These are phyloP conservation scores for Pythium scleroteichum DNA, from an alignment of 352 stramenopile species.

Conservation along the genomic window DNA sequence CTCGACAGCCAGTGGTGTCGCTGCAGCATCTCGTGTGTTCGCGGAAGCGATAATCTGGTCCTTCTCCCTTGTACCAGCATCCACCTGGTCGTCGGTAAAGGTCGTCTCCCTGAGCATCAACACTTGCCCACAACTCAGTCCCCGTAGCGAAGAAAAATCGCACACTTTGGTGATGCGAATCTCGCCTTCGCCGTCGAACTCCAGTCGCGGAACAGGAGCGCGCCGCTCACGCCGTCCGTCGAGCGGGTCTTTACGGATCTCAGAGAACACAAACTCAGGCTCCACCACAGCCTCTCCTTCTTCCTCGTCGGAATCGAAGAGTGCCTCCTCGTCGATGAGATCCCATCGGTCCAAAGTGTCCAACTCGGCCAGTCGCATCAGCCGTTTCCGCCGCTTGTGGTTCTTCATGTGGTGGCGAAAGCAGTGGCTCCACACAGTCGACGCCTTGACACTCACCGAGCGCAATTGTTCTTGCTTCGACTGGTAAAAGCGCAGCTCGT, in stretches of 20 bases:
- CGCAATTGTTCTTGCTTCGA: conserved; percentile 44
- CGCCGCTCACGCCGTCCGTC: conserved; percentile 15
- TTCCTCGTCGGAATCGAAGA: conserved; percentile 9
- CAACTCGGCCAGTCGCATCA: conserved; percentile 15
- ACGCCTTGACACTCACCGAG: conserved; percentile 44
- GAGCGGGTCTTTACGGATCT: conserved; percentile 27
- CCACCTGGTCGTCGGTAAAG: neutral
- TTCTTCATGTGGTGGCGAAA: conserved; percentile 68
- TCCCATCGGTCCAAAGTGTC: conserved; percentile 14
- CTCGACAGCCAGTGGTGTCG: neutral
- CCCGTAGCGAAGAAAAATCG: conserved; percentile 22
- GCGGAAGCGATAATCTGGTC: neutral
- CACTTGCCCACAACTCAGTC: neutral
- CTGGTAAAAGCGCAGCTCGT: conserved; percentile 45
- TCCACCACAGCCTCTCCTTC: conserved; percentile 31
- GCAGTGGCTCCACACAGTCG: conserved; percentile 60
- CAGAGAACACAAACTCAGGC: conserved; percentile 41
- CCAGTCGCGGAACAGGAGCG: conserved; percentile 3
- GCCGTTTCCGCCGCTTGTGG: conserved; percentile 30
- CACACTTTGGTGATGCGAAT: conserved; percentile 26
- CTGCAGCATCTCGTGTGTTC: neutral
- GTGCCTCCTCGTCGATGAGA: conserved; percentile 22
- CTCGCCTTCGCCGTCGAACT: conserved; percentile 27
- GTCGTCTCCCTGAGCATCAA: neutral
- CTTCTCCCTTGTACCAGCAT: neutral